Base-by-base conservation (phyloP, 768 basidiomycete species). In the Russula vinacea region DNA sequence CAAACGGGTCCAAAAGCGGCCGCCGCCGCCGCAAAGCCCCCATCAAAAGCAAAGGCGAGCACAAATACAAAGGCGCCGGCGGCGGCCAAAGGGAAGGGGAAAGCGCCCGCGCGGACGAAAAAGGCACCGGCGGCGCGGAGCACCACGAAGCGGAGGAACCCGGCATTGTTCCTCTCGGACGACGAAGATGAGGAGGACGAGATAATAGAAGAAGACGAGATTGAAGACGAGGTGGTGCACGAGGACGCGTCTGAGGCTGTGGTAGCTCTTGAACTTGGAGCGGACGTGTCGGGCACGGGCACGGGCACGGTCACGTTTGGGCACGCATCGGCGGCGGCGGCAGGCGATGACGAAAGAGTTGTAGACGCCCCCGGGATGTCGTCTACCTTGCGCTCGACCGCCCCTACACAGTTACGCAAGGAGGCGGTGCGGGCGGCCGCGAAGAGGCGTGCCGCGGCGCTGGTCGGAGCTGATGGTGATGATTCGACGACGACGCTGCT, bases 401-500 rank as follows among this genome's bases (percentile, higher is more conserved):
- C 60, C 10, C 56, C 75, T 11, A 78, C 71, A 62, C 68, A 68
- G 50, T 16, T 56, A 13, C 66, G 60, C 35, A 62, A 60, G 14
- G 54, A 35, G 16, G 65, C 60, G 5, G 40, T 54, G 24, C 71
- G 70, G 26, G 61, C 62, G 37, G 60, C 60, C 22, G 56, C 56
- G 62, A 54, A 56, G 57, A 59, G 59, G 60, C 68, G 55, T 5
- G 59, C 57, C 35, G 47, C 53, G 22, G 58, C 57, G 42, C 56
- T 71, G 16, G 68, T 69, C 11, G 74, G 84, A 44, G 76, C 76
- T 7, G 84, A 84, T 58, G 85, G 86, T 69, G 87, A 87, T 69
- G 87, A 87, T 71, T 87, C 85, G 88, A 88, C 68, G 84, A 88
- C 6, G 45, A 47, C 11, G 45, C 45, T 14, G 81, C 79, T 19